phyloP scores from a whole-genome alignment of 495 filamentous ascomycete genomes.

The Letharia lupina region DNA sequence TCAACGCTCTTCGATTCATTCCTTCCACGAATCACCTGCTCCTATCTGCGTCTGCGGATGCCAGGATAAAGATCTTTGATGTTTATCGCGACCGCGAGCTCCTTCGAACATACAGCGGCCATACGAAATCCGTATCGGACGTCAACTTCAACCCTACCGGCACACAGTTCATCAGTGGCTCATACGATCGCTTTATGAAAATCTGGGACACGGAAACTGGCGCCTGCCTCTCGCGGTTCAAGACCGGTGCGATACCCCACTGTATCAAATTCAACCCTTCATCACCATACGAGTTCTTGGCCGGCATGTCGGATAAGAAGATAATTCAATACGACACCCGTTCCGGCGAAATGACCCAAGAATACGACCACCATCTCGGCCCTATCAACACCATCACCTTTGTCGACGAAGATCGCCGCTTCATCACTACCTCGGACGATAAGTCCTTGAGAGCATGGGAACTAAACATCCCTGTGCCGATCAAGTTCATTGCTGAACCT shows the following conservation, averaged over 20 bases:
- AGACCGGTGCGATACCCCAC: slow-evolving; percentile 88
- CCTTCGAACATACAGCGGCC: slow-evolving; percentile 80
- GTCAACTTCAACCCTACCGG: slow-evolving; percentile 76
- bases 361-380: slow-evolving; percentile 96
- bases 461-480: slow-evolving; percentile 87
- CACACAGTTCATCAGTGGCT: slow-evolving; percentile 82
- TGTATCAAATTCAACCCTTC: slow-evolving; percentile 88
- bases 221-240: slow-evolving; percentile 74
- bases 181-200: slow-evolving; percentile 90
- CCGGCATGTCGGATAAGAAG: slow-evolving; percentile 96
- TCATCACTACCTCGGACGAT: slow-evolving; percentile 97
- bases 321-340: slow-evolving; percentile 96
- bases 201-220: slow-evolving; percentile 98
- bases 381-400: slow-evolving; percentile 98
- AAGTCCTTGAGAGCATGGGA: slow-evolving; percentile 95
- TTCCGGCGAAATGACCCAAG: slow-evolving; percentile 76
- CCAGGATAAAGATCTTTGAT: slow-evolving; percentile 90
- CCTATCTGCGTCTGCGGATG: slow-evolving; percentile 76
- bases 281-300: slow-evolving; percentile 78
- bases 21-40: slow-evolving; percentile 80
- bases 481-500: slow-evolving; percentile 87
- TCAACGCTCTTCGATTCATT: slow-evolving; percentile 82
- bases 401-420: slow-evolving; percentile 86
- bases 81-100: slow-evolving; percentile 83
- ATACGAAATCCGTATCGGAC: slow-evolving; percentile 84